Evolutionary conservation across 83 land plant species (phyloP).

Genomic region (Picea abies): DNA sequence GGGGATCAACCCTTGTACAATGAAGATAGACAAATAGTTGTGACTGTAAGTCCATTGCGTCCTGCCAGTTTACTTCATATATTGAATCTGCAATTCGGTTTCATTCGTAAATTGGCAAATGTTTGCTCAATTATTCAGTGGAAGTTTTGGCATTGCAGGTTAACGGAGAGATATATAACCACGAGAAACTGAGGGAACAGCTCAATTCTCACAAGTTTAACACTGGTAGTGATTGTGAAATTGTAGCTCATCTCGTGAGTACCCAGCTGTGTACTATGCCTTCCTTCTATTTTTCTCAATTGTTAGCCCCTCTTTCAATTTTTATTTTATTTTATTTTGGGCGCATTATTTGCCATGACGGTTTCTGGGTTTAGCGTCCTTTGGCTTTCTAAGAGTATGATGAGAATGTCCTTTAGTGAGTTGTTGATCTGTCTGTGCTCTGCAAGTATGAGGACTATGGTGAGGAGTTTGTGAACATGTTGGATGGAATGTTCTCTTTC

Average conservation of each 20-base stretch:
- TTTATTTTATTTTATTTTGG: too few relatives aligned
- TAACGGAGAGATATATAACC: slow-evolving; percentile 98
- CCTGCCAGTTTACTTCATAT: too few relatives aligned
- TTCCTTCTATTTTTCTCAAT: too few relatives aligned
- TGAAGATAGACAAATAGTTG: slow-evolving; percentile 76
- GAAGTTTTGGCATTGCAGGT: slow-evolving; percentile 45
- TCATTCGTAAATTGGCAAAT: too few relatives aligned
- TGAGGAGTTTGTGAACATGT: slow-evolving; percentile 85
- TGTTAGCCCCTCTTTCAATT: too few relatives aligned
- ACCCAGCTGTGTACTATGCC: too few relatives aligned
- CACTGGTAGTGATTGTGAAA: slow-evolving; percentile 97
- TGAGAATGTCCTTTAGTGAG: too few relatives aligned
- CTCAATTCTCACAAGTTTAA: slow-evolving; percentile 70
- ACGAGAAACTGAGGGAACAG: slow-evolving; percentile 57
- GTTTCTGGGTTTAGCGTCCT: too few relatives aligned
- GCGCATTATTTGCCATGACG: too few relatives aligned
- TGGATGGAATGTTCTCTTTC: slow-evolving; percentile 97
- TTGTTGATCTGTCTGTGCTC: background rate
- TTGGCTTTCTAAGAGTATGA: too few relatives aligned
- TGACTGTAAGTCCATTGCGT: slow-evolving; percentile 51
- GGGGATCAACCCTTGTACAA: slow-evolving; percentile 97
- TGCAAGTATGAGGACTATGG: slow-evolving; percentile 95
- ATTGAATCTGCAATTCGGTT: too few relatives aligned
- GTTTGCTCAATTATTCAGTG: too few relatives aligned
- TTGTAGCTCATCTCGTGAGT: slow-evolving; percentile 94